Conservation (phyloP, 169 alveolate species). For the Plasmodium relictum region DNA sequence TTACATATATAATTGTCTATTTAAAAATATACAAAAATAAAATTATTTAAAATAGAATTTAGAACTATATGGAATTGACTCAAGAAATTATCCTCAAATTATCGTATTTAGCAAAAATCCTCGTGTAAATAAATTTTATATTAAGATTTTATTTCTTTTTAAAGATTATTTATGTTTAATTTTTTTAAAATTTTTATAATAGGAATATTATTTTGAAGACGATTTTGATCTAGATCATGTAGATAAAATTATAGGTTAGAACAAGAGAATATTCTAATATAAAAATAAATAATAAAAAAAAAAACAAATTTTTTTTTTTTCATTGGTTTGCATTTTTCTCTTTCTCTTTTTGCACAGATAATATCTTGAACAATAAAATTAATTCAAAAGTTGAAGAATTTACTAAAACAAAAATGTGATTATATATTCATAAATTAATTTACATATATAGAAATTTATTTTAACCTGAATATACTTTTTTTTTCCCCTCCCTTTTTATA, state of each 20-base stretch:
- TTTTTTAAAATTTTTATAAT: not conserved
- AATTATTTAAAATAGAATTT: slow-evolving; percentile 24
- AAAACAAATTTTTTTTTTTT: not conserved
- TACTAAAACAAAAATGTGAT: slow-evolving; percentile 21
- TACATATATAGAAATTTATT: not conserved
- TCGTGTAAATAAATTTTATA: slow-evolving; percentile 19
- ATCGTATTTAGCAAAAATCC: slow-evolving; percentile 55
- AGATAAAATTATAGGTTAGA: slow-evolving; percentile 32
- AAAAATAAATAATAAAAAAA: not conserved
- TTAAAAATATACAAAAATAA: not conserved
- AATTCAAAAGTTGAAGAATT: slow-evolving; percentile 34
- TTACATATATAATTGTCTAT: not conserved
- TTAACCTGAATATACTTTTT: not conserved
- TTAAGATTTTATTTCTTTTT: slow-evolving; percentile 11
- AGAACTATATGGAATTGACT: slow-evolving; percentile 48
- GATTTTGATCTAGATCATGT: slow-evolving; percentile 31
- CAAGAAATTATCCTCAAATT: slow-evolving; percentile 48
- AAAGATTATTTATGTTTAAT: not conserved
- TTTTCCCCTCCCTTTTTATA: slow-evolving; percentile 4
- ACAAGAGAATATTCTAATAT: not conserved
- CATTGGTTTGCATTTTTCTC: not conserved
- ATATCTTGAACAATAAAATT: slow-evolving; percentile 23
- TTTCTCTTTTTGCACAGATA: slow-evolving; percentile 11
- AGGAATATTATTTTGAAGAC: slow-evolving; percentile 56
- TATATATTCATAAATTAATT: not conserved